These are phyloP conservation scores for Patellaria atrata DNA, from an alignment of 495 filamentous ascomycete genomes.

Conservation along the genomic window DNA sequence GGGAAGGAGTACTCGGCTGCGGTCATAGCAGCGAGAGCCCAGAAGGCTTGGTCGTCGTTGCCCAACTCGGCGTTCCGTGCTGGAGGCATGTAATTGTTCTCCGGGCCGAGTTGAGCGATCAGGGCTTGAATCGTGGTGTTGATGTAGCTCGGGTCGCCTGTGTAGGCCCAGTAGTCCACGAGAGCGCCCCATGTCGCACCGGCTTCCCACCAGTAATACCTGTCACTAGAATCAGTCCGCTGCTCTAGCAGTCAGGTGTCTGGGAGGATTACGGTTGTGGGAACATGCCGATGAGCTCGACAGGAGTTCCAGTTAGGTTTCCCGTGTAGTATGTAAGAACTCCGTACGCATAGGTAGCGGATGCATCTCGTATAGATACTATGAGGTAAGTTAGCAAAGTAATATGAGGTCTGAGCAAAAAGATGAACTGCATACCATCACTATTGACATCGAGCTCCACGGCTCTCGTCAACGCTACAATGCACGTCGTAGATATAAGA, in stretches of 20 bases:
- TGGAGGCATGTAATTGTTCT: conserved; percentile 24
- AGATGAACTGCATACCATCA: too few relatives aligned
- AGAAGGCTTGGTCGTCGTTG: conserved; percentile 72
- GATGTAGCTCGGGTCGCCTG: conserved; percentile 23
- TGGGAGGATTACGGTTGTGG: conserved; percentile 27
- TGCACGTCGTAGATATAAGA: too few relatives aligned
- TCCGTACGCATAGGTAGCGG: conserved; percentile 34
- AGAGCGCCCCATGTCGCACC: conserved; percentile 23
- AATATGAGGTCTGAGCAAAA: too few relatives aligned
- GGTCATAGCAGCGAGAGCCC: conserved; percentile 58
- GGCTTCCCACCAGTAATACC: conserved; percentile 31
- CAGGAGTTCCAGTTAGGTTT: conserved; percentile 8
- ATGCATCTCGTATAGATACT: conserved; percentile 37
- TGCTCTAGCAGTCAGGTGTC: too few relatives aligned
- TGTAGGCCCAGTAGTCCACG: conserved; percentile 20
- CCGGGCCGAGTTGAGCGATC: conserved; percentile 25
- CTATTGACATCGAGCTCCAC: too few relatives aligned
- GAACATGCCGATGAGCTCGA: conserved; percentile 15
- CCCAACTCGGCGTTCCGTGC: conserved; percentile 27
- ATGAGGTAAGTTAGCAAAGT: too few relatives aligned
- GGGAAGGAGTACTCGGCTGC: conserved; percentile 64
- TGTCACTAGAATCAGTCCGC: too few relatives aligned
- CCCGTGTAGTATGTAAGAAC: conserved; percentile 31
- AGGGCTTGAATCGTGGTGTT: conserved; percentile 23
- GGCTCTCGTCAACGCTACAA: too few relatives aligned